Conservation (phyloP, 345 rosid genomes). For the Corchorus capsularis region DNA sequence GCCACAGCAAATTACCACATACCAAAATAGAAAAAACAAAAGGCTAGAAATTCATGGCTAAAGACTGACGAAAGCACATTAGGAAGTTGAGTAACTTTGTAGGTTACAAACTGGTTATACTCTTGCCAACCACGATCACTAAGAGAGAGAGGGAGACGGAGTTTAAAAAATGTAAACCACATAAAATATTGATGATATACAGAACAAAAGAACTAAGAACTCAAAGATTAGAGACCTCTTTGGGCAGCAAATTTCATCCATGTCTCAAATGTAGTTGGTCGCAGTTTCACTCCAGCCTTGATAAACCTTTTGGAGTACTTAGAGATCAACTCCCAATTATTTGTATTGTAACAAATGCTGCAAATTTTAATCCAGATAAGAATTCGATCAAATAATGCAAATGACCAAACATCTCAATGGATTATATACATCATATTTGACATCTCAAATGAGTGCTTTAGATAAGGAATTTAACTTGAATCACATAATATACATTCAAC, state of each 20-base stretch:
- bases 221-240: conserved; percentile 47
- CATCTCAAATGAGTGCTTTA: background rate
- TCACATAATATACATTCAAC: background rate
- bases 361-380: conserved; percentile 31
- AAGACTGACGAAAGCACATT: background rate
- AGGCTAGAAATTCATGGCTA: background rate
- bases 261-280: conserved; percentile 59
- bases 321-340: conserved; percentile 61
- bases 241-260: conserved; percentile 86
- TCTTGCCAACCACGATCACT: background rate
- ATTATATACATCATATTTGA: background rate
- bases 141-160: conserved; percentile 9
- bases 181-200: conserved; percentile 12
- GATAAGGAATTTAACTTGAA: background rate
- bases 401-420: background rate
- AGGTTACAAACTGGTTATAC: background rate
- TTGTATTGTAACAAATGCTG: conserved; percentile 69
- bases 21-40: background rate
- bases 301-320: conserved; percentile 67
- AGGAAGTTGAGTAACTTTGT: background rate
- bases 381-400: background rate
- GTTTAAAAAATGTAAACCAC: background rate
- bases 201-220: conserved; percentile 12
- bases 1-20: background rate
- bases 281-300: conserved; percentile 70